These are phyloP conservation scores for Auriscalpium orientale DNA, from an alignment of 768 basidiomycete genomes.

Conservation along the genomic window DNA sequence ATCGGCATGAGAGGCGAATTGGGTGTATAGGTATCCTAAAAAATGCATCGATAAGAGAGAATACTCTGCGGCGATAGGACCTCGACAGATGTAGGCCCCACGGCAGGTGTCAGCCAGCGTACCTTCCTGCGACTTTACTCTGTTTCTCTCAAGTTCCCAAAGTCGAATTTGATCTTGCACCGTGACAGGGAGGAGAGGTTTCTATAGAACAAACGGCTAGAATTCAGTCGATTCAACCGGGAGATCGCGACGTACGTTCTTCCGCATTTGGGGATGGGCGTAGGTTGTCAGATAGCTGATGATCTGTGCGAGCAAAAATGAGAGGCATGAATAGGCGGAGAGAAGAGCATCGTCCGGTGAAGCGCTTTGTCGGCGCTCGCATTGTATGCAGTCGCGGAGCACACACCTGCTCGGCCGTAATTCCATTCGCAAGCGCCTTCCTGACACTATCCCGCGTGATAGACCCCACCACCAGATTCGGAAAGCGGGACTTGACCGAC, in stretches of 20 bases:
- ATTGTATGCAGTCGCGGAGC: no score
- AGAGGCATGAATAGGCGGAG: not conserved
- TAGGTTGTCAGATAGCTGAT: constrained; percentile 91
- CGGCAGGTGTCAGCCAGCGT: constrained; percentile 12
- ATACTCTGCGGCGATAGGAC: constrained; percentile 40
- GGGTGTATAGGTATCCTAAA: constrained; percentile 85
- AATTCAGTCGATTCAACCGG: not conserved
- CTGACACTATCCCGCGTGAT: constrained; percentile 95
- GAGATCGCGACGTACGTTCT: constrained; percentile 51
- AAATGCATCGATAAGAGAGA: constrained; percentile 92
- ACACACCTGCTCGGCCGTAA: constrained; percentile 88
- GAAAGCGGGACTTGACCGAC: constrained; percentile 87
- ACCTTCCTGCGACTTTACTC: constrained; percentile 87
- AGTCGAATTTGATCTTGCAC: constrained; percentile 97
- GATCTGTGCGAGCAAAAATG: constrained; percentile 47
- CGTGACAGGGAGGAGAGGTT: constrained; percentile 90
- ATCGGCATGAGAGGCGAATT: constrained; percentile 80
- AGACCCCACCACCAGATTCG: constrained; percentile 93
- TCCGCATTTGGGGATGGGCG: constrained; percentile 97
- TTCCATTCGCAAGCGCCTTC: constrained; percentile 89
- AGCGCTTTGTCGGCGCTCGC: no score
- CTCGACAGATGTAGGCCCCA: constrained; percentile 14
- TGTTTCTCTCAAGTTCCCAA: constrained; percentile 94
- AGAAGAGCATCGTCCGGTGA: not conserved
- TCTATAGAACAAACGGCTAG: constrained; percentile 37